Percentiles rank a stretch among this genome's conserved stretches.
These are phyloP conservation scores for Arthrobotrys iridis DNA, from an alignment of 2,329 filamentous ascomycete species.

Conservation along the genomic window DNA sequence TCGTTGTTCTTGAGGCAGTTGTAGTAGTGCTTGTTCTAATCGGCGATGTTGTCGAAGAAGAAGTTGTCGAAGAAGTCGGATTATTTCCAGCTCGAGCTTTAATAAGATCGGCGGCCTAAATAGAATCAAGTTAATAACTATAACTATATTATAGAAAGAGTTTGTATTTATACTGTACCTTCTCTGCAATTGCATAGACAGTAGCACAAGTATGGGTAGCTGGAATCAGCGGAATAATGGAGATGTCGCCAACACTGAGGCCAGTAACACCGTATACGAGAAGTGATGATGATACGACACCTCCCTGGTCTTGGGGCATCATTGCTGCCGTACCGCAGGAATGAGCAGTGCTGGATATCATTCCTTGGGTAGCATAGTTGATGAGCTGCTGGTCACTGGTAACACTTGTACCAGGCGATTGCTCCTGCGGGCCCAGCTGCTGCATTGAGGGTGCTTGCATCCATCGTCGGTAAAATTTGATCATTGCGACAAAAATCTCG, in stretches of 20 bases:
- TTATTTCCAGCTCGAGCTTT: constrained; percentile 58
- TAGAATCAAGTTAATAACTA: constrained; percentile 30
- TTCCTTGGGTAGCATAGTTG: constrained; percentile 56
- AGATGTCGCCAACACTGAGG: constrained; percentile 64
- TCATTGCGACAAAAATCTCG: constrained; percentile 60
- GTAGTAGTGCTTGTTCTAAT: constrained; percentile 17
- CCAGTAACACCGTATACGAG: constrained; percentile 64
- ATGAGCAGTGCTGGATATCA: constrained; percentile 65
- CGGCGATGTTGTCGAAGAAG: constrained; percentile 1
- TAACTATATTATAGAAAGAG: neutral
- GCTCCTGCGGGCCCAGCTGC: constrained; percentile 60
- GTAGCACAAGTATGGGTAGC: constrained; percentile 60
- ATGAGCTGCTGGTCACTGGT: constrained; percentile 59
- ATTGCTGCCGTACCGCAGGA: constrained; percentile 66
- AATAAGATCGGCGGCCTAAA: constrained; percentile 65
- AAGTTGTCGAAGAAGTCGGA: constrained; percentile 21
- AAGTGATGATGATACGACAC: constrained; percentile 65
- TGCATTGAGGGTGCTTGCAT: constrained; percentile 61
- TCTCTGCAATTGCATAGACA: constrained; percentile 62
- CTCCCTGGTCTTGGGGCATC: constrained; percentile 65
- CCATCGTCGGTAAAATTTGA: constrained; percentile 61
- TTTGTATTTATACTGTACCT: constrained; percentile 59
- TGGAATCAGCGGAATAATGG: constrained; percentile 64
- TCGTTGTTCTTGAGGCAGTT: constrained; percentile 13
- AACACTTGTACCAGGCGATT: constrained; percentile 59